Evolutionary conservation across 495 filamentous ascomycete species (phyloP), one percentile per base, ranked within the genome.

Genomic region (Thermochaetoides thermophila): DNA sequence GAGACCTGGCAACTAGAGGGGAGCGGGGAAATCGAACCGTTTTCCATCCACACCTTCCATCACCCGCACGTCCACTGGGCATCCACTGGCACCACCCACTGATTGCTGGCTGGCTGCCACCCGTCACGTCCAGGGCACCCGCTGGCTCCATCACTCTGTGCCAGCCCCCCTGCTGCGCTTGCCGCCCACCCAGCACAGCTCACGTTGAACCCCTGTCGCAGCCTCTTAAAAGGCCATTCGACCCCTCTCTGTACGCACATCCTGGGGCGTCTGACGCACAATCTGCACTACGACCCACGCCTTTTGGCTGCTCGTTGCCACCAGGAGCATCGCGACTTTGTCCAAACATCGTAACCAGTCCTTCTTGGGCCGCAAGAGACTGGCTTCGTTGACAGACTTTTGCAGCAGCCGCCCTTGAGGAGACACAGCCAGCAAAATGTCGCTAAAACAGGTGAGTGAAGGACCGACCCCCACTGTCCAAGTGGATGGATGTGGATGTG

Each of bases 391-490:
- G 41, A 44, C 27, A 44, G 41, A 32, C 36, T 17, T 32, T 31
- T 27, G 28, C 6, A 33, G 18, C 34, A 40, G 27, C 29, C 29
- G 35, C 39, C 17, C 34, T 34, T 45, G 37, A 42, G 37, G 21
- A 46, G 55, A 49, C 44, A n/a, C n/a, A n/a, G n/a, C n/a, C n/a
- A n/a, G n/a, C n/a, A n/a, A n/a, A n/a, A 77, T 84, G 78, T 84
- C 78, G 46, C 53, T 84, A 53, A 84, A 84, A 55, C 77, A 82
- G 68, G 78, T 82, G 49, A 52, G 71, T 27, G 6, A 12, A 22
- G 8, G 23, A 5, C 17, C 13, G n/a, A 21, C 31, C n/a, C 12
- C 20, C 30, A 6, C 6, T 12, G 17, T 8, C 6, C 11, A 5
- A 13, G 17, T 24, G 21, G 11, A 24, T 24, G 21, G 6, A 24